Evolutionary conservation across 2,329 filamentous ascomycete species (phyloP), one percentile per base, ranked within the genome.

Genomic region (Fusarium austroafricanum): DNA sequence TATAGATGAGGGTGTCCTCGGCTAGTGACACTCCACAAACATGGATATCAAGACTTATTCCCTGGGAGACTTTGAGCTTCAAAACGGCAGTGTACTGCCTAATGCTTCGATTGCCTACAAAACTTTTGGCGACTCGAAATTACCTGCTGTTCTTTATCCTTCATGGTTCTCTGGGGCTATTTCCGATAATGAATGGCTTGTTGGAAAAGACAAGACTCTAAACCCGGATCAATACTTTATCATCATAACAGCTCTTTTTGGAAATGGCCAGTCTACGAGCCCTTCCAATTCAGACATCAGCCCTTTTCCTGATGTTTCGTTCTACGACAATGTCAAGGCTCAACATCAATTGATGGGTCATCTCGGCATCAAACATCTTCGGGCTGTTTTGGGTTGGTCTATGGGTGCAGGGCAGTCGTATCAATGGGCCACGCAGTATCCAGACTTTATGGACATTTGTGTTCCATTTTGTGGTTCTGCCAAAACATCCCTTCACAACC

Each of bases 41-140:
- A 73, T 74, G 71, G 50, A 44, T 12, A 35, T 73, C 56, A 50
- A 70, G 15, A 69, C 40, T 6, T 90, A 84, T 73, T 77, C 83
- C 23, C 82, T 92, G 0, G 90, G 90, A 18, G 84, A 91, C 77
- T 92, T 90, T 81, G 79, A 84, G 63, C 86, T 94, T 4, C 86
- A 90, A 72, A 88, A 84, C 26, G 90, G 90, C 38, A 82, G 81
- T n/a, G 82, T 79, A 8, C 83, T 94, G 18, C 83, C 85, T 3
- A 77, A 86, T 68, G 92, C 92, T 2, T 86, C 87, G 72, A 87
- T 95, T 54, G 90, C 91, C 17, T 95, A 92, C 82, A 93, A 91
- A 77, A 92, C 91, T 0, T 90, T 91, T 69, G 92, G 92, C 20
- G 82, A 89, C 56, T 75, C 86, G 0, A 83, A 80, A 0, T 82